A percentile compares a stretch with the other conserved stretches of the same genome.
Conservation (phyloP, 2,329 filamentous ascomycete genomes). For the Aspergillus neotritici region DNA sequence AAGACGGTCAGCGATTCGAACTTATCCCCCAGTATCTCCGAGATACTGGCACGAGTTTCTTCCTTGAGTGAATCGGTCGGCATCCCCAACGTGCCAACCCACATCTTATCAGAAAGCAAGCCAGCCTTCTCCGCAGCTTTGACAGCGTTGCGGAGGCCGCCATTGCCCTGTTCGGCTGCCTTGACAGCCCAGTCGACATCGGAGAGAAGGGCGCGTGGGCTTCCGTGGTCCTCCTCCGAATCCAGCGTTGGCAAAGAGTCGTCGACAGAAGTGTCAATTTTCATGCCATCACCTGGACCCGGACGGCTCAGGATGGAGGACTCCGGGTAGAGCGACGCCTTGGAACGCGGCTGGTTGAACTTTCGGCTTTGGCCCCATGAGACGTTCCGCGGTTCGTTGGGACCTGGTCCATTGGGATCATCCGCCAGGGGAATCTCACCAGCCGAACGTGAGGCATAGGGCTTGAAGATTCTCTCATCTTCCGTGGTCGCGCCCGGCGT, state of each 20-base stretch:
- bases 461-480: slow-evolving; percentile 36
- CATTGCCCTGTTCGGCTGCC: slow-evolving; percentile 83
- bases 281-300: slow-evolving; percentile 11
- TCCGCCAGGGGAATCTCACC: slow-evolving; percentile 25
- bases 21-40: slow-evolving; percentile 71
- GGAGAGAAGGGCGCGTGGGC: slow-evolving; percentile 57
- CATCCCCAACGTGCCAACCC: slow-evolving; percentile 89
- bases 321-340: slow-evolving; percentile 66
- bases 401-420: slow-evolving; percentile 27
- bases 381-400: slow-evolving; percentile 65
- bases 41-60: slow-evolving; percentile 72
- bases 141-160: slow-evolving; percentile 80
- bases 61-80: slow-evolving; percentile 78
- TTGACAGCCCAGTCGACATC: slow-evolving; percentile 74
- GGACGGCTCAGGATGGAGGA: slow-evolving; percentile 60
- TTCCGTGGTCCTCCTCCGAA: slow-evolving; percentile 47
- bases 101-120: slow-evolving; percentile 66
- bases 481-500: slow-evolving; percentile 37
- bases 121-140: slow-evolving; percentile 68
- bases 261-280: slow-evolving; percentile 19
- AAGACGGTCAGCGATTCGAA: slow-evolving; percentile 78
- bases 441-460: slow-evolving; percentile 23
- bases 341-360: slow-evolving; percentile 72
- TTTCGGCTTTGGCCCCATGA: slow-evolving; percentile 64
- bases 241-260: slow-evolving; percentile 8